A percentile compares a stretch with the other conserved stretches of the same genome.
These are phyloP conservation scores for Ascochyta pisi DNA, from an alignment of 2,329 filamentous ascomycete genomes.

Conservation along the genomic window DNA sequence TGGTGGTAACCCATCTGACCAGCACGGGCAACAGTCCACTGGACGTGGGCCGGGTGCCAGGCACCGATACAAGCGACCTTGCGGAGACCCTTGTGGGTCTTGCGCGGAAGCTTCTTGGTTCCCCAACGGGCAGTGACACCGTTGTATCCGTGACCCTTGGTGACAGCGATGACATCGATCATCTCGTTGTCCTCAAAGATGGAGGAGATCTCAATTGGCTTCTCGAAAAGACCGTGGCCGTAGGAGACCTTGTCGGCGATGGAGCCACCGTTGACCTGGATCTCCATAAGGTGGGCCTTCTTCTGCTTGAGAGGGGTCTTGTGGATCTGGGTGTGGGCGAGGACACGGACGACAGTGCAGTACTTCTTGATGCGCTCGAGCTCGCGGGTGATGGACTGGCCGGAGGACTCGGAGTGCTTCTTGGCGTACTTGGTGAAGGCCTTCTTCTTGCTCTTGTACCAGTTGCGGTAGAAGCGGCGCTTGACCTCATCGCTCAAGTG, in stretches of 20 bases:
- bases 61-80: conserved; percentile 99
- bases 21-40: conserved; percentile 99
- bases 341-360: conserved; percentile 98
- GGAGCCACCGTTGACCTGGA: conserved; percentile 98
- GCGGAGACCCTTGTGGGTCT: conserved; percentile 99
- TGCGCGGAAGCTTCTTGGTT: conserved; percentile 99
- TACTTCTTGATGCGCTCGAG: conserved; percentile 99
- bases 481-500: conserved; percentile 98
- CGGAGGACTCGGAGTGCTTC: conserved; percentile 96
- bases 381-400: conserved; percentile 91
- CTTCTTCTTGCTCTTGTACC: conserved; percentile 99
- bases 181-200: conserved; percentile 99
- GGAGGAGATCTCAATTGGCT: conserved; percentile 89
- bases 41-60: conserved; percentile 99
- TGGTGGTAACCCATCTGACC: conserved; percentile 99
- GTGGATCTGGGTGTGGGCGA: conserved; percentile 99
- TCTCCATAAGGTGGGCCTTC: conserved; percentile 99
- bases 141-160: conserved; percentile 98
- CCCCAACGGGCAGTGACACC: conserved; percentile 99
- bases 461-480: conserved; percentile 99
- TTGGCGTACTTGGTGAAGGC: conserved; percentile 99
- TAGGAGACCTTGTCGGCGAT: conserved; percentile 97
- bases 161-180: conserved; percentile 98
- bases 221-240: conserved; percentile 96
- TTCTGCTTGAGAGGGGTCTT: conserved; percentile 99